A percentile compares a stretch with the other conserved stretches of the same genome.
Evolutionary conservation across 2,329 filamentous ascomycete species (phyloP).

Genomic region (Talaromyces sp.): DNA sequence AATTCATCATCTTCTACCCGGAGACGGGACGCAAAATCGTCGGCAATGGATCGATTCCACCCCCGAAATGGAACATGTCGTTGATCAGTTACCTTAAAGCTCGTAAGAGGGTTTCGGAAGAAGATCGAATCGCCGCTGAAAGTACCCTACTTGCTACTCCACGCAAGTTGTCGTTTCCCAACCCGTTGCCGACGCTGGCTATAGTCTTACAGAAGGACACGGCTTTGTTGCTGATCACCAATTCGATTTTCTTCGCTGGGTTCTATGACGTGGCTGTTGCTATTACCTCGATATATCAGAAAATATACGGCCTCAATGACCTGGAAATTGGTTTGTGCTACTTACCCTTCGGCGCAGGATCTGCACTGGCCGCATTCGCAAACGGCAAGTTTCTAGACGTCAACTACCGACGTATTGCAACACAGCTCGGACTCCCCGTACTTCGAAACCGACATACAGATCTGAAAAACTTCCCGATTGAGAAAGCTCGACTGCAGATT

Average conservation of each 20-base stretch:
- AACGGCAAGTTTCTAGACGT: constrained; percentile 41
- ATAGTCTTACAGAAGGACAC: constrained; percentile 33
- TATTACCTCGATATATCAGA: constrained; percentile 33
- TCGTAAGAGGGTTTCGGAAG: constrained; percentile 20
- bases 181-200: constrained; percentile 35
- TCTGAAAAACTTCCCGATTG: constrained; percentile 40
- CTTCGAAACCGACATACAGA: constrained; percentile 33
- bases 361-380: constrained; percentile 35
- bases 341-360: constrained; percentile 39
- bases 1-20: constrained; percentile 34
- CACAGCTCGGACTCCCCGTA: constrained; percentile 27
- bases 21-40: constrained; percentile 37
- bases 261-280: constrained; percentile 41
- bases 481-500: constrained; percentile 39
- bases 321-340: constrained; percentile 41
- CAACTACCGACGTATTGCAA: constrained; percentile 38
- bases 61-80: constrained; percentile 35
- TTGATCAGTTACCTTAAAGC: constrained; percentile 25
- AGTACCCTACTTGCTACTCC: neutral
- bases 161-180: constrained; percentile 30
- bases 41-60: constrained; percentile 33
- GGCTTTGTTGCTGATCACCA: constrained; percentile 33
- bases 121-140: constrained; percentile 13
- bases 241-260: constrained; percentile 36
- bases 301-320: constrained; percentile 36